These are phyloP conservation scores for Aspergillus uvarum DNA, from an alignment of 2,329 filamentous ascomycete species.

Conservation along the genomic window DNA sequence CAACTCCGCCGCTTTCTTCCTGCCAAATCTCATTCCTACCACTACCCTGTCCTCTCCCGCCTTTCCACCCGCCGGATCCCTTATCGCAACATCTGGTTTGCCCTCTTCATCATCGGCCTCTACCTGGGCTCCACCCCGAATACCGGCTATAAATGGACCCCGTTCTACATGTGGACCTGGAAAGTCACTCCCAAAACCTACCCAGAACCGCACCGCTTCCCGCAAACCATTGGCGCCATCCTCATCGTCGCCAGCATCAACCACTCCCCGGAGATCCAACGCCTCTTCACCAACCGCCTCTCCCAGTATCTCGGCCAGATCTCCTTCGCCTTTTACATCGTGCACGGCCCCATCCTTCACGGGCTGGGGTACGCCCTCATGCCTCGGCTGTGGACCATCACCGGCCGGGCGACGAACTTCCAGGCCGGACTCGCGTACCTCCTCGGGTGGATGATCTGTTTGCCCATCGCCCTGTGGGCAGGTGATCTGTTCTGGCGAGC, in stretches of 20 bases:
- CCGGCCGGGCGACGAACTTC: slow-evolving; percentile 40
- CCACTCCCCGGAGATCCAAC: slow-evolving; percentile 42
- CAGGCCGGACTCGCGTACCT: slow-evolving; percentile 43
- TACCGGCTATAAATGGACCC: slow-evolving; percentile 40
- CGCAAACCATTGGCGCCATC: slow-evolving; percentile 44
- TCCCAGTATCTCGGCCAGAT: slow-evolving; percentile 50
- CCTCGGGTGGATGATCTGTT: slow-evolving; percentile 41
- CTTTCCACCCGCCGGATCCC: slow-evolving; percentile 30
- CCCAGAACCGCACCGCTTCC: slow-evolving; percentile 46
- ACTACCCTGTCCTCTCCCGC: slow-evolving; percentile 10
- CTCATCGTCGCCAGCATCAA: slow-evolving; percentile 46
- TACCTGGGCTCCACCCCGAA: slow-evolving; percentile 47
- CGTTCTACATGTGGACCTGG: slow-evolving; percentile 44
- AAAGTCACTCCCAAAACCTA: slow-evolving; percentile 42
- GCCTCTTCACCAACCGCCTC: slow-evolving; percentile 41
- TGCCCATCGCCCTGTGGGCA: slow-evolving; percentile 51
- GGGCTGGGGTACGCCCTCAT: slow-evolving; percentile 46
- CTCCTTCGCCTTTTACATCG: slow-evolving; percentile 50
- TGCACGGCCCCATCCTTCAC: slow-evolving; percentile 48
- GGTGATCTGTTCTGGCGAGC: slow-evolving; percentile 61
- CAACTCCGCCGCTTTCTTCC: slow-evolving; percentile 18
- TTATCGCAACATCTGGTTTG: slow-evolving; percentile 37
- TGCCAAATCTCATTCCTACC: slow-evolving; percentile 2
- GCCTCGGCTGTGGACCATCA: slow-evolving; percentile 42
- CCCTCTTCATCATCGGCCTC: slow-evolving; percentile 41